Evolutionary conservation across 352 stramenopile species (phyloP).

Genomic region (Phytophthora pinifolia): DNA sequence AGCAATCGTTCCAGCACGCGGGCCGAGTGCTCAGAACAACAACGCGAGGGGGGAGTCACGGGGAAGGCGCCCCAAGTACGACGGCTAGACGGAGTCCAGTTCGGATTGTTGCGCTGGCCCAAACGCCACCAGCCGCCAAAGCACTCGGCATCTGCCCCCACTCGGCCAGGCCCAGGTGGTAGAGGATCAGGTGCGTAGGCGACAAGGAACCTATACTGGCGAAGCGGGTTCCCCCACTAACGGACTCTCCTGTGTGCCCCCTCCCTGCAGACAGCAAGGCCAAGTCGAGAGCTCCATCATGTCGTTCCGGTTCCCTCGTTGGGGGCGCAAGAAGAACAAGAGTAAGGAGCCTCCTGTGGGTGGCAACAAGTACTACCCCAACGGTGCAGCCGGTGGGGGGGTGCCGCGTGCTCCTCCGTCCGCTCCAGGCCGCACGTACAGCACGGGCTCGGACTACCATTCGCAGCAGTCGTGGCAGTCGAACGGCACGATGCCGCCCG

Average conservation of each 20-base stretch:
- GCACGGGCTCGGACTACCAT: constrained; percentile 38
- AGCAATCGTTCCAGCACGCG: constrained; percentile 1
- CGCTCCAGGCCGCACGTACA: constrained; percentile 46
- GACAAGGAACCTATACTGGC: neutral
- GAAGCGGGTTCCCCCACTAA: no score
- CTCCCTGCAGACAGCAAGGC: neutral
- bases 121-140: constrained; percentile 14
- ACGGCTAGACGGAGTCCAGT: constrained; percentile 36
- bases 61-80: constrained; percentile 17
- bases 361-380: constrained; percentile 47
- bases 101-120: constrained; percentile 37
- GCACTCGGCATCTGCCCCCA: constrained; percentile 2
- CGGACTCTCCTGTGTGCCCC: neutral
- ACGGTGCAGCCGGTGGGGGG: constrained; percentile 7
- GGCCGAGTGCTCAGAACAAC: constrained; percentile 18
- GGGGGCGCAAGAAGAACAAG: constrained; percentile 75
- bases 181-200: constrained; percentile 5
- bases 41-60: constrained; percentile 17
- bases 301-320: constrained; percentile 74
- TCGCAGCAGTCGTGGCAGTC: constrained; percentile 34
- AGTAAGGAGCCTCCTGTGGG: constrained; percentile 32
- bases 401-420: constrained; percentile 42
- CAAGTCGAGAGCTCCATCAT: constrained; percentile 23
- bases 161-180: constrained; percentile 3
- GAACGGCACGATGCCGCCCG: constrained; percentile 23